Conservation (phyloP, 495 filamentous ascomycete genomes). For the Collariella sp. region DNA sequence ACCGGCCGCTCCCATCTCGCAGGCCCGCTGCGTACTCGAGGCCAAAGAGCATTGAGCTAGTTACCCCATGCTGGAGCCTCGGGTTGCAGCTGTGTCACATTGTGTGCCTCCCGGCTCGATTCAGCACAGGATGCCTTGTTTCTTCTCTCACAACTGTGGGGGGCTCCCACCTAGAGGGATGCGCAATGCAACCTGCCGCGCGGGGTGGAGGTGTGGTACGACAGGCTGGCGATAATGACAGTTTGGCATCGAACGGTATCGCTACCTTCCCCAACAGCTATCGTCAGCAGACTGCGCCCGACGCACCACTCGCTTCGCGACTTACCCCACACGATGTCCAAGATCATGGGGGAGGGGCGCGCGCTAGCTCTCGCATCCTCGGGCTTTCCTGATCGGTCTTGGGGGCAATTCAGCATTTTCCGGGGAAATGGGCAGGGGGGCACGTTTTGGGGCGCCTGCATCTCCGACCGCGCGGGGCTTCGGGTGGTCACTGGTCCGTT, state of each 20-base stretch:
- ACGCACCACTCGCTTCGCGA: neutral
- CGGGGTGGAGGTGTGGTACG: neutral
- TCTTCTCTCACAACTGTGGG: neutral
- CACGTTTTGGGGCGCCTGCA: neutral
- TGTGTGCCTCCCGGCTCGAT: too few relatives aligned
- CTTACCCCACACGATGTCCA: slow-evolving; percentile 6
- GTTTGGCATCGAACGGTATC: too few relatives aligned
- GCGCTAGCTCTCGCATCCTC: neutral
- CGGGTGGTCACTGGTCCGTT: too few relatives aligned
- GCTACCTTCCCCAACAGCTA: too few relatives aligned
- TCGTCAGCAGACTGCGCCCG: neutral
- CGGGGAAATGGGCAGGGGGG: neutral
- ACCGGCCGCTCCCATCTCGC: slow-evolving; percentile 38
- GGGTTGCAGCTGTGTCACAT: neutral
- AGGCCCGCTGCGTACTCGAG: slow-evolving; percentile 38
- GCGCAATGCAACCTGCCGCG: neutral
- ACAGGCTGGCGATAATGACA: neutral
- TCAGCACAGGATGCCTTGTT: too few relatives aligned
- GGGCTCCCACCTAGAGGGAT: neutral
- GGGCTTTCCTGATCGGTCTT: slow-evolving; percentile 15
- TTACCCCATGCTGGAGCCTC: slow-evolving; percentile 39
- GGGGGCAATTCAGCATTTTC: neutral
- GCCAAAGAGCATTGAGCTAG: slow-evolving; percentile 44
- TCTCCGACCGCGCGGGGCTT: slow-evolving; percentile 1
- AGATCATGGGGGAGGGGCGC: neutral